phyloP scores from a whole-genome alignment of 345 rosid genomes.

The Cardamine chenopodiifolia region DNA sequence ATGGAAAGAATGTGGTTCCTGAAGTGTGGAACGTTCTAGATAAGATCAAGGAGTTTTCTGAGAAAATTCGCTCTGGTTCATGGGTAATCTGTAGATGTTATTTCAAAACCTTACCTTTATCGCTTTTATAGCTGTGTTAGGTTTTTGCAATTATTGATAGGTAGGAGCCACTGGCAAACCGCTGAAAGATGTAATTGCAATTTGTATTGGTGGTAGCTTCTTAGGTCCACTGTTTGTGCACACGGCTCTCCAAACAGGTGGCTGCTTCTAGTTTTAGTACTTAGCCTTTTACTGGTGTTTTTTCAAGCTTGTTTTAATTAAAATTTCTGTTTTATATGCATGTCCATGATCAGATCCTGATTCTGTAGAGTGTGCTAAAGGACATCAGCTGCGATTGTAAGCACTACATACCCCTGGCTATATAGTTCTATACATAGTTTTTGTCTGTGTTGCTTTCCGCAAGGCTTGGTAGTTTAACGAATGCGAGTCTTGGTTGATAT shows the following conservation, averaged over 20 bases:
- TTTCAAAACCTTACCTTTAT: conserved; percentile 15
- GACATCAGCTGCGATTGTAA: conserved; percentile 92
- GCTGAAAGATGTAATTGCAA: conserved; percentile 77
- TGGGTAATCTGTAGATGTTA: conserved; percentile 61
- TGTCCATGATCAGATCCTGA: conserved; percentile 66
- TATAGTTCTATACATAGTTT: background rate
- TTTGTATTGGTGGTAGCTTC: conserved; percentile 99
- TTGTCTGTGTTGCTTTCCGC: background rate
- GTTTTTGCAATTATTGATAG: conserved; percentile 49
- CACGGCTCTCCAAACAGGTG: conserved; percentile 94
- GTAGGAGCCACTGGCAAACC: conserved; percentile 94
- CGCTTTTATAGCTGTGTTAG: conserved; percentile 23
- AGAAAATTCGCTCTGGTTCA: conserved; percentile 80
- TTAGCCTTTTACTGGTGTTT: conserved; percentile 12
- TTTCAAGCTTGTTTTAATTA: conserved; percentile 25
- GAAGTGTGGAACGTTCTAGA: conserved; percentile 92
- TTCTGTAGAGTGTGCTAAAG: conserved; percentile 69
- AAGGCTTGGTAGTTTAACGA: background rate
- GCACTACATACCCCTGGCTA: conserved; percentile 24
- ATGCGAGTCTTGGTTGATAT: background rate
- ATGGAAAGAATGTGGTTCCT: conserved; percentile 87
- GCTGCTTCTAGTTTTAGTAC: conserved; percentile 4
- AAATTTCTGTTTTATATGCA: conserved; percentile 5
- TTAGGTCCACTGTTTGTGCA: conserved; percentile 96
- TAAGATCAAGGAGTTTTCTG: conserved; percentile 85